These are phyloP conservation scores for Fusarium sp. DNA, from an alignment of 2,329 filamentous ascomycete genomes.

Conservation along the genomic window DNA sequence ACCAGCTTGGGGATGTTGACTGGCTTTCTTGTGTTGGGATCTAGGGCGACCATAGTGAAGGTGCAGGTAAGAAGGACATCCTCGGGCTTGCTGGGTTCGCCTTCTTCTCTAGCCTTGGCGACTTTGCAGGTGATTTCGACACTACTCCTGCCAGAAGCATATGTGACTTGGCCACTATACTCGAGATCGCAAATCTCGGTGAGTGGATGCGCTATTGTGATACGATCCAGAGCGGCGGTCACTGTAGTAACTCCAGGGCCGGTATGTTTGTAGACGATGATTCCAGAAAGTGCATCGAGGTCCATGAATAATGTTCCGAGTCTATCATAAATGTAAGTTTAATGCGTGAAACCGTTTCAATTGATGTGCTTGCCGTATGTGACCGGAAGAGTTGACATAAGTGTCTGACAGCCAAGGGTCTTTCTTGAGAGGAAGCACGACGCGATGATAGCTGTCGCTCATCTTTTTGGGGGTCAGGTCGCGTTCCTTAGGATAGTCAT, in stretches of 20 bases:
- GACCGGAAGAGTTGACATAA: constrained; percentile 79
- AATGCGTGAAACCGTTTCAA: no score
- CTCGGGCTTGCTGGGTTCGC: constrained; percentile 59
- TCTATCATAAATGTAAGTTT: constrained; percentile 1
- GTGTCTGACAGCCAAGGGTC: constrained; percentile 82
- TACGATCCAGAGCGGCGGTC: constrained; percentile 60
- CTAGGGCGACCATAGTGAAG: constrained; percentile 46
- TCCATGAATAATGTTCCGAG: constrained; percentile 83
- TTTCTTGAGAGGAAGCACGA: constrained; percentile 70
- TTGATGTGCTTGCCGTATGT: constrained; percentile 61
- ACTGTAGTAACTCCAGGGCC: constrained; percentile 64
- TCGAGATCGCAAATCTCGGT: constrained; percentile 83
- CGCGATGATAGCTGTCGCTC: constrained; percentile 46
- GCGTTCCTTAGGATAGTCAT: constrained; percentile 31
- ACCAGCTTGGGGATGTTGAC: constrained; percentile 39
- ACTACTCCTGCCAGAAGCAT: constrained; percentile 77
- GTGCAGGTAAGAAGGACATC: constrained; percentile 57
- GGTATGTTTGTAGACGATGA: constrained; percentile 77
- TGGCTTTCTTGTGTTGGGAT: constrained; percentile 43
- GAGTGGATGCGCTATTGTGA: constrained; percentile 72
- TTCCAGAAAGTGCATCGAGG: constrained; percentile 78
- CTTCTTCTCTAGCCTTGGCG: constrained; percentile 70
- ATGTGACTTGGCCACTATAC: constrained; percentile 70
- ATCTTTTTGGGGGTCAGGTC: constrained; percentile 44
- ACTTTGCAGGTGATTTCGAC: constrained; percentile 81